These are phyloP conservation scores for Coccomyxa subellipsoidea DNA, from an alignment of 163 green algal species.

Conservation along the genomic window DNA sequence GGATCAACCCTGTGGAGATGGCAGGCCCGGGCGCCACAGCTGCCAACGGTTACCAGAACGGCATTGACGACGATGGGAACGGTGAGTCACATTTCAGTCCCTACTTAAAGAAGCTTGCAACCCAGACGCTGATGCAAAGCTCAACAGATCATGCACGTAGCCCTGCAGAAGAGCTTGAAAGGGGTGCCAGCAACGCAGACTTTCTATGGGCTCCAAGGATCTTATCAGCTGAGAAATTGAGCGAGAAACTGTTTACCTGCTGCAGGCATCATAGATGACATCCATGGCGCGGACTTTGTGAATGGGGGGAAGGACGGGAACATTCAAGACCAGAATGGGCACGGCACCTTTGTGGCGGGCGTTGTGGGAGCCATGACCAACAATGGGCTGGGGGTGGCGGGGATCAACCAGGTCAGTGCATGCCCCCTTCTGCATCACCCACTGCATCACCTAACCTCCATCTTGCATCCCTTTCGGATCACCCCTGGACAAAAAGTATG, in stretches of 20 bases:
- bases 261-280: slow-evolving; percentile 46
- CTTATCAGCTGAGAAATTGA: too few relatives aligned
- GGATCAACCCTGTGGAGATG: slow-evolving; percentile 37
- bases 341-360: slow-evolving; percentile 64
- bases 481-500: too few relatives aligned
- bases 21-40: slow-evolving; percentile 18
- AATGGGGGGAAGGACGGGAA: slow-evolving; percentile 27
- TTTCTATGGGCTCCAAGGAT: too few relatives aligned
- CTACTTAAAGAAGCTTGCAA: not conserved
- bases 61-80: slow-evolving; percentile 47
- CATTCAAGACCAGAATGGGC: slow-evolving; percentile 48
- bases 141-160: too few relatives aligned
- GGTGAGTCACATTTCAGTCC: slow-evolving; percentile 19
- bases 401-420: slow-evolving; percentile 24
- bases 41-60: slow-evolving; percentile 29
- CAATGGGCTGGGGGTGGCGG: slow-evolving; percentile 28
- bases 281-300: slow-evolving; percentile 42
- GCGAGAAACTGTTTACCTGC: too few relatives aligned
- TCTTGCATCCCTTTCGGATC: too few relatives aligned
- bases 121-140: not conserved
- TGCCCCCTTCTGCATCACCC: too few relatives aligned
- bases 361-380: slow-evolving; percentile 44
- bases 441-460: too few relatives aligned
- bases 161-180: not conserved
- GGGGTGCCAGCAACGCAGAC: too few relatives aligned